Percentiles rank a stretch among this genome's conserved stretches.
phyloP scores from a whole-genome alignment of 805 yeast genomes.

The Torulaspora indica region DNA sequence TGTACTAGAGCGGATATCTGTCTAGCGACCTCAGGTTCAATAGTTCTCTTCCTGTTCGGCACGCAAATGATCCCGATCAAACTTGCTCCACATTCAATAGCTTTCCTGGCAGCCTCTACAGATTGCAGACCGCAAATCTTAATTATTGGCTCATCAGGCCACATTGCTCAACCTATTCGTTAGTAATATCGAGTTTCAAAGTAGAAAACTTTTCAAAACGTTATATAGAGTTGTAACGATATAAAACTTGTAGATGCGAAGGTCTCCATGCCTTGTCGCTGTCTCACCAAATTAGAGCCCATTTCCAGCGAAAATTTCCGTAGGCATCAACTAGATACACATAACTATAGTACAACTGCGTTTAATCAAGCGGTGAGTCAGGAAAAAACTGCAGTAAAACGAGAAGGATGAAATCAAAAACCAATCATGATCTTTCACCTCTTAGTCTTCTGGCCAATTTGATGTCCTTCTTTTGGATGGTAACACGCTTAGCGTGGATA shows the following conservation, averaged over 20 bases:
- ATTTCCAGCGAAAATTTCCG: constrained; percentile 4
- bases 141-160: constrained; percentile 40
- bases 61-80: constrained; percentile 82
- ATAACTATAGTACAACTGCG: constrained; percentile 11
- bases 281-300: constrained; percentile 5
- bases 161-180: not conserved
- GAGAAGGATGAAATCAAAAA: constrained; percentile 4
- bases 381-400: constrained; percentile 8
- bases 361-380: constrained; percentile 5
- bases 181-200: not conserved
- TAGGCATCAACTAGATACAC: constrained; percentile 7
- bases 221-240: not conserved
- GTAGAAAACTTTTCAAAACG: not conserved
- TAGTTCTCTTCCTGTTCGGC: constrained; percentile 73
- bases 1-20: constrained; percentile 42
- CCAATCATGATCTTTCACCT: constrained; percentile 80
- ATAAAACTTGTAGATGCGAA: constrained; percentile 1
- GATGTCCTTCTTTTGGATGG: constrained; percentile 97
- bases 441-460: constrained; percentile 97
- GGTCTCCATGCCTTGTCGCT: not conserved
- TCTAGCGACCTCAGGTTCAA: constrained; percentile 44
- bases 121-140: constrained; percentile 83
- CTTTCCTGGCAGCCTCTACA: constrained; percentile 62
- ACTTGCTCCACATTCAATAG: constrained; percentile 68
- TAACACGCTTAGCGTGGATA: constrained; percentile 97